These are phyloP conservation scores for Chlorella sp. DNA, from an alignment of 139 green algal genomes.

Conservation along the genomic window DNA sequence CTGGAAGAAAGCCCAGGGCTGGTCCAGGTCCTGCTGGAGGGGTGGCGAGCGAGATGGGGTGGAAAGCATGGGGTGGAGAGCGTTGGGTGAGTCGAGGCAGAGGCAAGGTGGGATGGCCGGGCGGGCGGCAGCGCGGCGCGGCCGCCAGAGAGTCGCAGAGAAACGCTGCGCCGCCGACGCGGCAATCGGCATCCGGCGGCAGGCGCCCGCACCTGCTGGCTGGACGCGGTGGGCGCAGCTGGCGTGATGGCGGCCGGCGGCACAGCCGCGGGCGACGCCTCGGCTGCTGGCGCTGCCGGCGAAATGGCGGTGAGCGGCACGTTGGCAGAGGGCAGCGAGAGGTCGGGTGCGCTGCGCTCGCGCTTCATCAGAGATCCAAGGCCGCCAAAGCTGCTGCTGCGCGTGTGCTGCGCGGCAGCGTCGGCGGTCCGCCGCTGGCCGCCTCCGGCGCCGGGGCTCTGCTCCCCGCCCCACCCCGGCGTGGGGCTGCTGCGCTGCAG, in stretches of 20 bases:
- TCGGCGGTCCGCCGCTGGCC: conserved; percentile 8
- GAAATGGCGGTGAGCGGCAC: no score
- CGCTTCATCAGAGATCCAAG: conserved; percentile 11
- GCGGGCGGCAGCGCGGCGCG: background rate
- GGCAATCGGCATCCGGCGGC: no score
- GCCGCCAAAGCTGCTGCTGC: conserved; percentile 32
- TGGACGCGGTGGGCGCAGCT: background rate
- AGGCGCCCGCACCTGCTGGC: no score
- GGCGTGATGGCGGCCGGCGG: background rate
- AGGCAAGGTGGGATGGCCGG: background rate
- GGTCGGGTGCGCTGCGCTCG: background rate
- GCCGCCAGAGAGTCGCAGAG: no score
- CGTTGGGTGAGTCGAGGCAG: background rate
- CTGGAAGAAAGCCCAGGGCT: conserved; percentile 34
- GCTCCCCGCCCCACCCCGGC: no score
- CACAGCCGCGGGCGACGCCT: background rate
- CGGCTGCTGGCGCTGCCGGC: no score
- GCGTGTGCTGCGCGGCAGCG: conserved; percentile 42
- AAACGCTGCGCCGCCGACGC: no score
- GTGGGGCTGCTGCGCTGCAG: conserved; percentile 12
- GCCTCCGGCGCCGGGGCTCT: background rate
- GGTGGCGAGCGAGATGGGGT: background rate
- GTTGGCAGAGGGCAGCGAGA: background rate
- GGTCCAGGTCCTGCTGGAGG: conserved; percentile 6
- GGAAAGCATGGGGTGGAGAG: background rate